These are phyloP conservation scores for Westerdykella sp. DNA, from an alignment of 2,329 filamentous ascomycete genomes.

Conservation along the genomic window DNA sequence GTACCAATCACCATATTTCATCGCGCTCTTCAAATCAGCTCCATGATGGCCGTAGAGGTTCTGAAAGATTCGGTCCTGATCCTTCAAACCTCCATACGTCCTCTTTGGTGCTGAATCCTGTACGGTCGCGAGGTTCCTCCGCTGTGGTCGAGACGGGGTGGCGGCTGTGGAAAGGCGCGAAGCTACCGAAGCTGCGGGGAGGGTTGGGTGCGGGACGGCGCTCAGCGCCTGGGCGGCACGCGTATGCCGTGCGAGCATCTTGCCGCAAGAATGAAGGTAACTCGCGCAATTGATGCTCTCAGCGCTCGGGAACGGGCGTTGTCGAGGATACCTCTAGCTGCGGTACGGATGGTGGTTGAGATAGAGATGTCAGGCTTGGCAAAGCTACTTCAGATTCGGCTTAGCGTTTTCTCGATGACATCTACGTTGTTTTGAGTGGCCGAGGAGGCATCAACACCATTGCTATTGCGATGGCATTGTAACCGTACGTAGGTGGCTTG, in stretches of 20 bases:
- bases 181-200: slow-evolving; percentile 35
- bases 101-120: slow-evolving; percentile 51
- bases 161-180: slow-evolving; percentile 38
- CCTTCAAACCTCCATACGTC: slow-evolving; percentile 78
- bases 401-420: slow-evolving; percentile 15
- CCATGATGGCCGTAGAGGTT: slow-evolving; percentile 95
- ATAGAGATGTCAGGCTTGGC: slow-evolving; percentile 11
- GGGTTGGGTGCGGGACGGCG: slow-evolving; percentile 37
- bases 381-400: slow-evolving; percentile 13
- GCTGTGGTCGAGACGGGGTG: slow-evolving; percentile 44
- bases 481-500: not conserved
- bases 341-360: slow-evolving; percentile 26
- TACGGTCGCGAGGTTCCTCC: slow-evolving; percentile 62
- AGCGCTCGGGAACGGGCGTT: slow-evolving; percentile 21
- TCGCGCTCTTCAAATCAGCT: slow-evolving; percentile 83
- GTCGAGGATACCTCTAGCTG: slow-evolving; percentile 15
- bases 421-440: slow-evolving; percentile 9
- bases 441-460: slow-evolving; percentile 1
- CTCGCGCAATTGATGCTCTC: slow-evolving; percentile 37
- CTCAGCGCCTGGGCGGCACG: slow-evolving; percentile 36
- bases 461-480: not conserved
- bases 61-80: slow-evolving; percentile 98
- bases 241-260: slow-evolving; percentile 40
- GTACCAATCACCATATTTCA: slow-evolving; percentile 99
- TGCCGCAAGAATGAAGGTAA: slow-evolving; percentile 17